Base-by-base conservation (phyloP, 1,284 basidiomycete genomes). In the Mrakiaceae sp. region DNA sequence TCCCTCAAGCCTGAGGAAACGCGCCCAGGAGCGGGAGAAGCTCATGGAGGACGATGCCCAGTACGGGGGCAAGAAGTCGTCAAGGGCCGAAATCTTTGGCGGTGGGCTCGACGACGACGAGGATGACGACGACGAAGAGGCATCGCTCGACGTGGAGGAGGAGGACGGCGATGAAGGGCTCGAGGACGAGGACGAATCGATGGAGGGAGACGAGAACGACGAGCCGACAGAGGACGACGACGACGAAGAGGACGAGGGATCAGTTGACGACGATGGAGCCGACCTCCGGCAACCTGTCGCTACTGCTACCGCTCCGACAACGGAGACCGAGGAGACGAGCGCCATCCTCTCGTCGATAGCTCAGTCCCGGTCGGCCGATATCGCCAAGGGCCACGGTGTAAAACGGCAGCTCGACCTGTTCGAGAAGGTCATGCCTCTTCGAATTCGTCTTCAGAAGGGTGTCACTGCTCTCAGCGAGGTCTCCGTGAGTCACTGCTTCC, bases 201-300 rank as follows among this genome's bases (percentile, higher is more conserved):
- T 59, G 2, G 55, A 44, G 6, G 42, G 46, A n/a, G 55, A 40
- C 10, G 55, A 66, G 14, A 46, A 51, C 4, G 64, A 65, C 10
- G 60, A 63, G 12, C 10, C 39, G 10, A 44, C 55, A 10, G 39
- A 58, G 54, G 43, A 51, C 50, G 53, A 60, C 56, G 53, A 60
- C 49, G 46, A 64, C 7, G 62, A 75, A 0, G 73, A 76, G 66
- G 60, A 76, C 7, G 74, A 74, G 75, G 57, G 57, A 5, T 51
- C 60, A 10, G 62, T 60, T 10, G 62, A 48, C 7, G 63, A 63
- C 11, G 57, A 49, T 7, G 27, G 27, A 27, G 27, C 12, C 2
- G 7, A 9, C 49, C 12, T 46, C 60, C 12, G 10, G n/a, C 27
- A 48, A 43, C 16, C 55, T 46, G 58, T 62, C 56, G 39, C 49